Conservation (phyloP, 1,284 basidiomycete genomes). For the Phellinidium pouzarii region DNA sequence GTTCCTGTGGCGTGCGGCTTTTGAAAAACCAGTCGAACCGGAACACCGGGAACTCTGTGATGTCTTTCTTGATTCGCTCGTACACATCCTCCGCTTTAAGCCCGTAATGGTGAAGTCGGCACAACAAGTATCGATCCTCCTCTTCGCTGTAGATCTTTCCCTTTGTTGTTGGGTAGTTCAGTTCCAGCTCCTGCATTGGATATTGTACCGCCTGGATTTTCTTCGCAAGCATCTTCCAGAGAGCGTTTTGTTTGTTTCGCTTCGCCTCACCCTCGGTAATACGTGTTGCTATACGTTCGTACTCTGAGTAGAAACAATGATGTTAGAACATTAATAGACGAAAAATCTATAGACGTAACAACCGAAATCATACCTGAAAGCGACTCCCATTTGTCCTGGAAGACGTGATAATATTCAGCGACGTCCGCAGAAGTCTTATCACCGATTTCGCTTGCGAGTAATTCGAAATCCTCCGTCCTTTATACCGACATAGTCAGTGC, state of each 20-base stretch:
- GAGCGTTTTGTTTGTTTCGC: conserved; percentile 79
- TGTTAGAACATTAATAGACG: no score
- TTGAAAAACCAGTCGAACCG: conserved; percentile 99
- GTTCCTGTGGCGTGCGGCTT: conserved; percentile 85
- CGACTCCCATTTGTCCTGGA: conserved; percentile 87
- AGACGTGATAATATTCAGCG: conserved; percentile 75
- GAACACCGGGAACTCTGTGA: conserved; percentile 94
- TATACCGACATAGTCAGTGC: conserved; percentile 8
- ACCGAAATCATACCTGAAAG: conserved; percentile 56
- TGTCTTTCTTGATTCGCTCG: conserved; percentile 94
- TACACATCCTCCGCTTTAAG: conserved; percentile 90
- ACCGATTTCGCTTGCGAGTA: conserved; percentile 81
- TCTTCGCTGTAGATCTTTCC: conserved; percentile 96
- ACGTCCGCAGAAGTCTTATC: conserved; percentile 84
- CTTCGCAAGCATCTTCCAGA: conserved; percentile 68
- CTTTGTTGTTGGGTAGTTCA: conserved; percentile 92
- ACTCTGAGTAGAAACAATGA: conserved; percentile 41
- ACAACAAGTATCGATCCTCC: conserved; percentile 93
- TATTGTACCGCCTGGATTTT: conserved; percentile 80
- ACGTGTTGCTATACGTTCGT: conserved; percentile 74
- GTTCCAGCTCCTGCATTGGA: conserved; percentile 92
- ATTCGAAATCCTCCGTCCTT: conserved; percentile 68
- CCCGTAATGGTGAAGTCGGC: conserved; percentile 88
- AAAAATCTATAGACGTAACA: neutral
- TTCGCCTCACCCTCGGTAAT: conserved; percentile 83